Percentiles rank a stretch among this genome's conserved stretches.
Conservation (phyloP, 2,329 filamentous ascomycete species). For the Fusarium circinatum region DNA sequence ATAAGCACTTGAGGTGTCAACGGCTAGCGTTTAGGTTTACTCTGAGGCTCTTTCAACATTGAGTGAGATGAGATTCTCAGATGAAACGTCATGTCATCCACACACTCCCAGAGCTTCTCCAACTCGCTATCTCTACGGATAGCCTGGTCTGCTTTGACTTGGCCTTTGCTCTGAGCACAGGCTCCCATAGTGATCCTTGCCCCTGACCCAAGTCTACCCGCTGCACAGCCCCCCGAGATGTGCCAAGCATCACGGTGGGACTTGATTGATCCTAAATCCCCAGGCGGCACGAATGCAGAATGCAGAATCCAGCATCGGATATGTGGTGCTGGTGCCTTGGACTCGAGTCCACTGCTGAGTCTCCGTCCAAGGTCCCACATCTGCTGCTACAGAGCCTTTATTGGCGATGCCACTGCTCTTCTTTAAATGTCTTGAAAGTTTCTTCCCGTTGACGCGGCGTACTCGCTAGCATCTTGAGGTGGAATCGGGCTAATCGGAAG, state of each 20-base stretch:
- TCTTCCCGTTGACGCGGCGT: constrained; percentile 16
- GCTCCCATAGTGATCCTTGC: constrained; percentile 35
- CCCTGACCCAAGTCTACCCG: constrained; percentile 37
- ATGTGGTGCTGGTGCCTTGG: constrained; percentile 39
- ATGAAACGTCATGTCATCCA: constrained; percentile 37
- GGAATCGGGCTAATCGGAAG: constrained; percentile 24
- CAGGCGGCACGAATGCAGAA: constrained; percentile 39
- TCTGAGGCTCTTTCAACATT: constrained; percentile 18
- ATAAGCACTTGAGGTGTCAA: constrained; percentile 29
- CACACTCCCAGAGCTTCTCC: constrained; percentile 30
- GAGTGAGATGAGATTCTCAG: constrained; percentile 5
- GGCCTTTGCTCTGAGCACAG: constrained; percentile 24
- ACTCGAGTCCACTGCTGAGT: constrained; percentile 25
- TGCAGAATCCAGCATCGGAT: constrained; percentile 10
- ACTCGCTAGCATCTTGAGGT: constrained; percentile 18
- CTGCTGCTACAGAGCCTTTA: constrained; percentile 13
- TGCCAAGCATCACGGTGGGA: constrained; percentile 40
- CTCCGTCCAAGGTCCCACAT: constrained; percentile 34
- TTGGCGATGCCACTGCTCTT: constrained; percentile 9
- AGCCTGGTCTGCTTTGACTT: constrained; percentile 17
- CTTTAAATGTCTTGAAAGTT: constrained; percentile 23
- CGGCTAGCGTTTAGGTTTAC: not conserved
- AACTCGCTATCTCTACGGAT: constrained; percentile 4
- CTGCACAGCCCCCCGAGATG: constrained; percentile 46
- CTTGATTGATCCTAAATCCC: constrained; percentile 34